Evolutionary conservation across 1,284 basidiomycete species (phyloP).

Genomic region (Stygiomarasmius scandens): DNA sequence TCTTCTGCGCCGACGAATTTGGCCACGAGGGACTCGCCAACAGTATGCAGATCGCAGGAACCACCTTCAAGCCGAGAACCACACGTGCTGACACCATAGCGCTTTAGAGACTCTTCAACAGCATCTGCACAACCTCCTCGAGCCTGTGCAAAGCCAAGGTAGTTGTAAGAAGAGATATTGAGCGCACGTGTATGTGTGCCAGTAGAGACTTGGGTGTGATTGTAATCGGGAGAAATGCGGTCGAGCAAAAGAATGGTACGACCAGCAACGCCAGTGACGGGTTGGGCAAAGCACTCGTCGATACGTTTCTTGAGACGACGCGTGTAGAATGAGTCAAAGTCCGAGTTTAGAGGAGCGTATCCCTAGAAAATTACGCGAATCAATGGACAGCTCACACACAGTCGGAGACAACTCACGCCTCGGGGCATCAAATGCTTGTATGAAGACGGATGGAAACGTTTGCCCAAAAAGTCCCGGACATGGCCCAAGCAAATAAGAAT

Average conservation of each 20-base stretch:
- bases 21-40: conserved; percentile 88
- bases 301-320: conserved; percentile 92
- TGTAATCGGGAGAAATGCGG: conserved; percentile 83
- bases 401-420: conserved; percentile 58
- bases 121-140: conserved; percentile 93
- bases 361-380: conserved; percentile 54
- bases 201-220: conserved; percentile 78
- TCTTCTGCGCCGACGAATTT: conserved; percentile 91
- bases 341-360: conserved; percentile 95
- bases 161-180: conserved; percentile 99
- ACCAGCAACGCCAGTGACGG: conserved; percentile 93
- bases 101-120: conserved; percentile 79
- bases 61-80: conserved; percentile 86
- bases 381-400: conserved; percentile 13
- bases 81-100: conserved; percentile 81
- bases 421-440: conserved; percentile 85
- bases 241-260: conserved; percentile 90
- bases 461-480: conserved; percentile 94
- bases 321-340: conserved; percentile 99
- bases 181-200: conserved; percentile 87
- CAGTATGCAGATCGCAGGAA: conserved; percentile 80
- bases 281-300: conserved; percentile 95
- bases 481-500: conserved; percentile 91
- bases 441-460: conserved; percentile 71
- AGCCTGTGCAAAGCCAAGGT: conserved; percentile 97